Evolutionary conservation across 768 basidiomycete genomes (phyloP).

Genomic region (Suillus weaverae): DNA sequence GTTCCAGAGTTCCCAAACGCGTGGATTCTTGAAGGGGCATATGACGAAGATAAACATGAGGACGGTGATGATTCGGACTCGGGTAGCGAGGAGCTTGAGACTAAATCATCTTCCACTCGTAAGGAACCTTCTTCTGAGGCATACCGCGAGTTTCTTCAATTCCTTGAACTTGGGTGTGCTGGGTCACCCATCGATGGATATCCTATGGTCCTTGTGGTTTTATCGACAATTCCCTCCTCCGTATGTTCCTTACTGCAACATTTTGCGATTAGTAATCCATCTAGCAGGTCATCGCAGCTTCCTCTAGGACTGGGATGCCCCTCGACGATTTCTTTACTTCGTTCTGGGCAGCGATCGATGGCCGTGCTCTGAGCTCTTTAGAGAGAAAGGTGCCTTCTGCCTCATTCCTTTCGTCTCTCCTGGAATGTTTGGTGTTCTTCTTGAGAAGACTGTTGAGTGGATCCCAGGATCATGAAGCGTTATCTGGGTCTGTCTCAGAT

Average conservation of each 20-base stretch:
- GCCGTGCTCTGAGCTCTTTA: conserved; percentile 60
- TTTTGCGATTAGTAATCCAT: neutral
- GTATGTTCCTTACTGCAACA: conserved; percentile 40
- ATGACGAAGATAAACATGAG: conserved; percentile 19
- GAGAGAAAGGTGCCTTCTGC: conserved; percentile 52
- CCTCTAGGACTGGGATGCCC: conserved; percentile 13
- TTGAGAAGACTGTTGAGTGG: conserved; percentile 40
- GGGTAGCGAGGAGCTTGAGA: conserved; percentile 11
- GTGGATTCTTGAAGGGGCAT: conserved; percentile 53
- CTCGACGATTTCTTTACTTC: conserved; percentile 62
- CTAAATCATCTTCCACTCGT: neutral
- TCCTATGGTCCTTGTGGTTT: conserved; percentile 73
- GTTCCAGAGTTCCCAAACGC: conserved; percentile 59
- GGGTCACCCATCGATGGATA: conserved; percentile 80
- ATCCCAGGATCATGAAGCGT: conserved; percentile 11
- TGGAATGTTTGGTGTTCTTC: conserved; percentile 71
- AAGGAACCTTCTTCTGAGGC: conserved; percentile 38
- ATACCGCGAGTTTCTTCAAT: conserved; percentile 75
- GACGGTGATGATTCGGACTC: conserved; percentile 37
- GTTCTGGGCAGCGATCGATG: conserved; percentile 82
- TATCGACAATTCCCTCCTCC: conserved; percentile 75
- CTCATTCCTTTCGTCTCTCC: conserved; percentile 65
- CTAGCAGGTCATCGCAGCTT: conserved; percentile 21
- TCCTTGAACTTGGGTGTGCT: conserved; percentile 78
- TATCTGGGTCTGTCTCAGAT: conserved; percentile 8